Evolutionary conservation across 768 basidiomycete species (phyloP).

Genomic region (Rhodosporidiobolus odoratus): DNA sequence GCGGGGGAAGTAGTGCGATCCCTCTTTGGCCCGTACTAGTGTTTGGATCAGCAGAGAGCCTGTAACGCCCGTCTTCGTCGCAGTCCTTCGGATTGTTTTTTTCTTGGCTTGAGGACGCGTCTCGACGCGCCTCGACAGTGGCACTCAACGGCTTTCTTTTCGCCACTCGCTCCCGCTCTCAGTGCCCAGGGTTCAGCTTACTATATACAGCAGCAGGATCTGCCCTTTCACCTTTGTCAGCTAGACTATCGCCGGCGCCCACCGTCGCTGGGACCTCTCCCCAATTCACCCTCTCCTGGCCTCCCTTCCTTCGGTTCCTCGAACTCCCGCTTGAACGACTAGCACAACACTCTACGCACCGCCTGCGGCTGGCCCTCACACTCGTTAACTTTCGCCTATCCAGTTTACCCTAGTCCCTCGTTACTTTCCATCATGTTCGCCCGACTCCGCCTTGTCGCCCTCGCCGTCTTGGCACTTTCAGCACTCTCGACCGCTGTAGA

Average conservation of each 20-base stretch:
- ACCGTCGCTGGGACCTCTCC: neutral
- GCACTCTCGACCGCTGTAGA: neutral
- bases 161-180: too few species aligned
- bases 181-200: too few species aligned
- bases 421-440: neutral
- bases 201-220: neutral
- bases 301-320: neutral
- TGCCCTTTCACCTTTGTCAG: neutral
- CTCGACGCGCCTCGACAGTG: too few species aligned
- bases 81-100: too few species aligned
- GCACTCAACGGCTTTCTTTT: too few species aligned
- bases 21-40: too few species aligned
- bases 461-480: neutral
- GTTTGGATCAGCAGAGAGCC: too few species aligned
- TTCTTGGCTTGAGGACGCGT: too few species aligned
- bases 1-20: too few species aligned
- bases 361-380: neutral
- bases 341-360: neutral
- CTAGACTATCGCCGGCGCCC: neutral
- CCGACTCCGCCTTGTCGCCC: neutral
- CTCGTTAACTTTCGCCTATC: neutral
- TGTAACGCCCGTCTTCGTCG: too few species aligned
- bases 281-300: neutral
- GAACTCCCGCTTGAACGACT: neutral
- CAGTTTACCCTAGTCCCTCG: neutral